phyloP scores from a whole-genome alignment of 345 rosid species.

The Trapa incisa region DNA sequence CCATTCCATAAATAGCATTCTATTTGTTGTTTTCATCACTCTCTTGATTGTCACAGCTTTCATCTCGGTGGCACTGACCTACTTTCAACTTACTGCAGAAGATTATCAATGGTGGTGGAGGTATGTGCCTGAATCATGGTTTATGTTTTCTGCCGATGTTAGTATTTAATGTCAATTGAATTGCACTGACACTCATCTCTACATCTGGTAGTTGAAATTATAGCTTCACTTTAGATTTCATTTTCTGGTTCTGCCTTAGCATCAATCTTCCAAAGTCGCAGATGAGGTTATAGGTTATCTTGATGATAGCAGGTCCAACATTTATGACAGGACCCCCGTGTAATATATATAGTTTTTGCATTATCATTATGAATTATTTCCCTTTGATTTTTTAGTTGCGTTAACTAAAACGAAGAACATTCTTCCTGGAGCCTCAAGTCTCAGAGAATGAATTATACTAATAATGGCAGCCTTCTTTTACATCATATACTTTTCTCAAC shows the following conservation, averaged over 20 bases:
- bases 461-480: not conserved
- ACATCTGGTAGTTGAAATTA: not conserved
- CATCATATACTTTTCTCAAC: not conserved
- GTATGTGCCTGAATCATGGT: conserved; percentile 5
- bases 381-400: not conserved
- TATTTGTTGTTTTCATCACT: conserved; percentile 38
- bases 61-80: conserved; percentile 29
- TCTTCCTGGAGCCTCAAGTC: not conserved
- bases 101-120: conserved; percentile 22
- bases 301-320: not conserved
- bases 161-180: not conserved
- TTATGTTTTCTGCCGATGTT: not conserved
- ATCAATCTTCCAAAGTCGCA: not conserved
- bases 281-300: not conserved
- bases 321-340: no score
- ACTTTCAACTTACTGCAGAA: conserved; percentile 21
- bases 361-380: no score
- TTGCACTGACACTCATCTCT: not conserved
- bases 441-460: not conserved
- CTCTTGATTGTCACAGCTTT: conserved; percentile 43
- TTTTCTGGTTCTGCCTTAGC: not conserved
- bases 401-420: not conserved
- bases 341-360: no score
- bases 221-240: not conserved
- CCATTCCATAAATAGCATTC: conserved; percentile 41